These are phyloP conservation scores for Acanthamoeba triangularis DNA, from an alignment of 208 protist genomes.

Conservation along the genomic window DNA sequence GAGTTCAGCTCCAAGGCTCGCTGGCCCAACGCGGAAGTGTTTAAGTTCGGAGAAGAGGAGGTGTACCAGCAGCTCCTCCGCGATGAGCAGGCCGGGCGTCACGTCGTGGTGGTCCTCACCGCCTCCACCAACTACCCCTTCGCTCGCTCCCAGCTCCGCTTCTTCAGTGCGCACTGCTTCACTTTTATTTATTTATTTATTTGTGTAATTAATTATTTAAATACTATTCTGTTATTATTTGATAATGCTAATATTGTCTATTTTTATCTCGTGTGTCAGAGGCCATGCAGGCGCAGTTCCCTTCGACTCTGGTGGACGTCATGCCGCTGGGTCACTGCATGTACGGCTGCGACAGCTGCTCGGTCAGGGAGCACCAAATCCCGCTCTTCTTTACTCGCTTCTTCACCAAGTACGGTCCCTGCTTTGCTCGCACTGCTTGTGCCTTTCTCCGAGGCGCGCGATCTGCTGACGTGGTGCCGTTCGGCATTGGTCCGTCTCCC, in stretches of 20 bases:
- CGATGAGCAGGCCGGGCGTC: conserved; percentile 14
- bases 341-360: conserved; percentile 75
- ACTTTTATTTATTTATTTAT: background rate
- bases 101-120: conserved; percentile 70
- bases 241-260: background rate
- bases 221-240: too few relatives aligned
- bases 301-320: conserved; percentile 64
- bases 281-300: conserved; percentile 25
- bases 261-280: background rate
- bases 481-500: background rate
- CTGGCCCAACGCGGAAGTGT: conserved; percentile 60
- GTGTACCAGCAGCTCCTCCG: conserved; percentile 49
- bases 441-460: background rate
- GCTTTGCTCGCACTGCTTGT: background rate
- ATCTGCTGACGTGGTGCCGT: background rate
- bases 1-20: conserved; percentile 30
- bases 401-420: background rate
- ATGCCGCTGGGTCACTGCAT: conserved; percentile 74
- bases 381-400: conserved; percentile 74
- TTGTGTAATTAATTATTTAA: too few relatives aligned
- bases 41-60: conserved; percentile 7
- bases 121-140: conserved; percentile 77
- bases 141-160: conserved; percentile 56
- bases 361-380: conserved; percentile 43
- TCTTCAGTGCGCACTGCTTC: conserved; percentile 37